Percentiles rank a stretch among this genome's conserved stretches.
Evolutionary conservation across 1,139 yeast genomes (phyloP).

Genomic region (Pichia sp.): DNA sequence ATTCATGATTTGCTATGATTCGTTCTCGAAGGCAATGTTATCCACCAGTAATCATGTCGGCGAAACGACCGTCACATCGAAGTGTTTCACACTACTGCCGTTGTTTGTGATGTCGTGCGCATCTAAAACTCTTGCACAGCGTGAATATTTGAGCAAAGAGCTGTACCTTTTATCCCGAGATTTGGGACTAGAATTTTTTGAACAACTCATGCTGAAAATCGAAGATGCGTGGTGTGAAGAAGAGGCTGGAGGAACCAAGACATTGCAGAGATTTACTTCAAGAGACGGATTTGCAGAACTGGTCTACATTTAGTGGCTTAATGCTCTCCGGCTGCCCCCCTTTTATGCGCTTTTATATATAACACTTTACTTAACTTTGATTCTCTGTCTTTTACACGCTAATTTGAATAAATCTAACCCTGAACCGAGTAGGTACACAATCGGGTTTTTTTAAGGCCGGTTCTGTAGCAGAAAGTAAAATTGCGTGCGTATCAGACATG

Average conservation of each 20-base stretch:
- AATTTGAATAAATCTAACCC: too few relatives aligned
- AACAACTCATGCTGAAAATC: slow-evolving; percentile 17
- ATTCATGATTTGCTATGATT: slow-evolving; percentile 22
- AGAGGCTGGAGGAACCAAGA: slow-evolving; percentile 7
- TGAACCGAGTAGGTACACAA: not conserved
- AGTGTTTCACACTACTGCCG: slow-evolving; percentile 19
- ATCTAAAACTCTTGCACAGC: slow-evolving; percentile 20
- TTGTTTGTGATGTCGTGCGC: slow-evolving; percentile 29
- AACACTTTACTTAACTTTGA: not conserved
- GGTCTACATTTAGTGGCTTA: not conserved
- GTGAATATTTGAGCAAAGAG: slow-evolving; percentile 23
- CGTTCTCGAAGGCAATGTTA: slow-evolving; percentile 2
- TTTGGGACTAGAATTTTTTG: slow-evolving; percentile 15
- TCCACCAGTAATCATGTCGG: too few relatives aligned
- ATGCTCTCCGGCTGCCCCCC: not conserved
- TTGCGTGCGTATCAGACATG: too few relatives aligned
- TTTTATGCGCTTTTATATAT: slow-evolving; percentile 1
- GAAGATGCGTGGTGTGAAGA: slow-evolving; percentile 26
- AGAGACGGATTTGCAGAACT: slow-evolving; percentile 15
- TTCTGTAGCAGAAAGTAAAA: too few relatives aligned
- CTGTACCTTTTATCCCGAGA: slow-evolving; percentile 18
- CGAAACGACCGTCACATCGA: slow-evolving; percentile 3
- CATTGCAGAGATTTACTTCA: slow-evolving; percentile 15
- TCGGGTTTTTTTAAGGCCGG: too few relatives aligned
- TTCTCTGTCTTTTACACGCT: too few relatives aligned